Evolutionary conservation across 805 yeast genomes (phyloP), one percentile per base, ranked within the genome.

Genomic region (Saccharomycopsis sp.): DNA sequence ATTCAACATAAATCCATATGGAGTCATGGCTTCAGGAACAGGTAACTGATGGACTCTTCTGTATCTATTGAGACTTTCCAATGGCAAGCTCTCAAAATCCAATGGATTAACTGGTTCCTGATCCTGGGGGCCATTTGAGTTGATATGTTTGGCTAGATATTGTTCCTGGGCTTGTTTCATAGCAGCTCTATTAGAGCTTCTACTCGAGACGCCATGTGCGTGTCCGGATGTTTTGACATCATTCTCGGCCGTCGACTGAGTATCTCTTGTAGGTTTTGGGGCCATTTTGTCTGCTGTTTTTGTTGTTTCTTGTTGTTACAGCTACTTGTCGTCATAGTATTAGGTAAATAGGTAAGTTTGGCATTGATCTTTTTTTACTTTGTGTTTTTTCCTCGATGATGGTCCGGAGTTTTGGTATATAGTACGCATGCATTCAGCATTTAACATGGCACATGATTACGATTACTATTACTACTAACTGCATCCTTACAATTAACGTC

Each of bases 71-170:
- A 93, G 75, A n/a, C 84, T 78, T 0, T 75, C 78, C 50, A 81
- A 81, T 2, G 89, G 82, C 60, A 87, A 78, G 1, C 78, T 69
- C 49, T 78, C 81, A 66, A 92, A 90, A 70, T 91, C 94, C 59
- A 88, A 66, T 0, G 91, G 87, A 57, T 83, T 81, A 0, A 74
- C 70, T 8, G 72, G 70, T 0, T 78, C 77, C 35, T 67, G 67
- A 63, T 85, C 85, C 47, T 79, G 73, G 0, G 92, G 92, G 2
- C 91, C 92, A 65, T 87, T 87, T 23, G 87, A 81, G 64, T 86
- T 79, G 47, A 87, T 82, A 69, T 87, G 89, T 60, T 82, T 82
- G n/a, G 82, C 76, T 2, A 85, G 72, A 52, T 78, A 80, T 62
- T 85, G 87, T 59, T 84, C 87, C 64, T 86, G 90, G 19, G 85